Evolutionary conservation across 257 asterid genomes (phyloP), one percentile per base, ranked within the genome.

Genomic region (Plantago major): DNA sequence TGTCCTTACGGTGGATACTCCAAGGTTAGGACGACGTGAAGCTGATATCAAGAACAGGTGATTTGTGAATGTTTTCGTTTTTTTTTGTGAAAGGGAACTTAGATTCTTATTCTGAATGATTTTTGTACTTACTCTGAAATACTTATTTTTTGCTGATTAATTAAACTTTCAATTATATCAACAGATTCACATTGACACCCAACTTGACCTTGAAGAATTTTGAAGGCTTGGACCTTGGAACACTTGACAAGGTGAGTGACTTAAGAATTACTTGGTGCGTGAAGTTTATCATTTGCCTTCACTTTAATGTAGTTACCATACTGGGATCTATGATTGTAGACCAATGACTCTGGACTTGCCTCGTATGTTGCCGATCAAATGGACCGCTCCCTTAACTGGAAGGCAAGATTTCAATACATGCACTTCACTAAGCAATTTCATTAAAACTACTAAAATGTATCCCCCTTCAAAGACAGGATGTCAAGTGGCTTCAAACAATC

Each of bases 1-100:
- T 60, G 94, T 69, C 55, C 88, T 89, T 46, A 89, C 95, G 22
- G 97, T 77, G 14, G 97, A 89, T 78, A 81, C 95, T 37, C 95
- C 95, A 26, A 75, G 84, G 46, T 83, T 86, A 17, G 97, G 95
- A n/a, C 81, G 94, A 58, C 81, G 97, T 78, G 97, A 89, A 81
- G 89, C 91, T 63, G 97, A 89, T 71, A 89, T 89, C 52, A 89
- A 84, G 80, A 89, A 89, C 79, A 82, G 94, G 96, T 88, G 42
- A 73, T 46, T 19, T 40, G 9, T 18, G 37, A 49, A 37, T 44
- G 0, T 51, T 69, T 57, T 57, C 43, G 18, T 37, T 38, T 11
- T 47, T 49, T 7, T 1, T 22, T 4, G 8, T 7, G 8, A 7
- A 33, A 4, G 40, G 3, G 7, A 33, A 7, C 58, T 52, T 1